Evolutionary conservation across 352 stramenopile species (phyloP), one percentile per base, ranked within the genome.

Genomic region (Albugo candida): DNA sequence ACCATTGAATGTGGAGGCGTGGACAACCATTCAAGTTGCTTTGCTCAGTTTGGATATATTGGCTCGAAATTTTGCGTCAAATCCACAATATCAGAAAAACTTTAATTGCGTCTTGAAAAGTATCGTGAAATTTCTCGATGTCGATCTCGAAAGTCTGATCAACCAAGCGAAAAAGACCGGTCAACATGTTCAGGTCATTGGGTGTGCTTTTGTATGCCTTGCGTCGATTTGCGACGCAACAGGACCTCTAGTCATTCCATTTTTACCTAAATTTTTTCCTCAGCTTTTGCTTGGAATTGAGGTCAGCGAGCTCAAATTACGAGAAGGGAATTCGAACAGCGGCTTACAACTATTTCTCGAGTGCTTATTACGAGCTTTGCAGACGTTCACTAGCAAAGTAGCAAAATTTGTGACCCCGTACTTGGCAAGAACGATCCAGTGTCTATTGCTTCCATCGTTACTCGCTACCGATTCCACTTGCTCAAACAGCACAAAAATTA

Each of bases 331-430:
- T 19, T 56, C 54, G 0, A 41, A 46, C 14, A 54, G 54, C 36
- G 59, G 62, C 18, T 63, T 60, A 16, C 58, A 59, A 45, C 70
- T 76, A 1, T 70, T 92, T 37, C 55, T 87, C 17, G 71, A 84
- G 50, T 92, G 79, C 46, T 46, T 88, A 35, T 52, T 92, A 43
- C 57, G 67, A 12, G 65, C 79, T 18, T 50, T 92, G 14, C 74
- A 87, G 49, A 70, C 85, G 38, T 85, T 92, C 48, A 86, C 76
- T 0, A 68, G 80, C 48, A 81, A 82, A 51, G 83, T 92, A 46
- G 60, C 76, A 18, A 72, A 84, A 56, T 92, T 92, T 47, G 49
- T 92, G 16, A 73, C 65, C 10, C 71, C 75, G 37, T 87, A 92
- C 59, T 53, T 92, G 47, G 57, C 67, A 17, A 55, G 57, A 43